Conservation (phyloP, 345 rosid genomes). For the Camelina neglecta region DNA sequence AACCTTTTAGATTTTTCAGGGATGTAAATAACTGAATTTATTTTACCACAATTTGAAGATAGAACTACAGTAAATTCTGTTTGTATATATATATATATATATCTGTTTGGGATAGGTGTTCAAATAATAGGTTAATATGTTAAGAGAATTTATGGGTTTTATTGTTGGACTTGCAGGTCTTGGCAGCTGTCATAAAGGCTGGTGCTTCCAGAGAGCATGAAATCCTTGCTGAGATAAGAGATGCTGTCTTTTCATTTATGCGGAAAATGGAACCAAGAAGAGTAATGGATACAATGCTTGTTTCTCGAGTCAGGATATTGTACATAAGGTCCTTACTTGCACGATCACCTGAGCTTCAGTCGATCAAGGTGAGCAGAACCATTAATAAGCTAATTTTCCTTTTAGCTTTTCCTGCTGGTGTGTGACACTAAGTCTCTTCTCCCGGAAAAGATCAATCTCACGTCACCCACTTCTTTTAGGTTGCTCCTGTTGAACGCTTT, state of each 20-base stretch:
- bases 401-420: constrained; percentile 6
- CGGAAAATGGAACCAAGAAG: constrained; percentile 93
- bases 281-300: constrained; percentile 99
- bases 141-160: not conserved
- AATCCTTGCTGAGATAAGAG: constrained; percentile 98
- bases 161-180: constrained; percentile 66
- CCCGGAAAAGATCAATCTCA: not conserved
- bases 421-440: constrained; percentile 18
- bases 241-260: constrained; percentile 89
- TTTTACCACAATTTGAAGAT: not conserved
- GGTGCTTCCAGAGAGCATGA: constrained; percentile 99
- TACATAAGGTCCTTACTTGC: constrained; percentile 97
- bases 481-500: constrained; percentile 79
- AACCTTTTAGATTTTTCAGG: constrained; percentile 4
- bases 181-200: constrained; percentile 99
- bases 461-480: constrained; percentile 51
- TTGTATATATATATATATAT: constrained; percentile 4
- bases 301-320: constrained; percentile 95
- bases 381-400: not conserved
- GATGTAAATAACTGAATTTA: constrained; percentile 12
- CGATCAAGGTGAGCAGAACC: constrained; percentile 70
- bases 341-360: constrained; percentile 95
- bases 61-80: constrained; percentile 15
- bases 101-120: constrained; percentile 14
- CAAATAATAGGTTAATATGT: constrained; percentile 9